Evolutionary conservation across 2,329 filamentous ascomycete genomes (phyloP), one percentile per base, ranked within the genome.

Genomic region (Epichloe festucae): DNA sequence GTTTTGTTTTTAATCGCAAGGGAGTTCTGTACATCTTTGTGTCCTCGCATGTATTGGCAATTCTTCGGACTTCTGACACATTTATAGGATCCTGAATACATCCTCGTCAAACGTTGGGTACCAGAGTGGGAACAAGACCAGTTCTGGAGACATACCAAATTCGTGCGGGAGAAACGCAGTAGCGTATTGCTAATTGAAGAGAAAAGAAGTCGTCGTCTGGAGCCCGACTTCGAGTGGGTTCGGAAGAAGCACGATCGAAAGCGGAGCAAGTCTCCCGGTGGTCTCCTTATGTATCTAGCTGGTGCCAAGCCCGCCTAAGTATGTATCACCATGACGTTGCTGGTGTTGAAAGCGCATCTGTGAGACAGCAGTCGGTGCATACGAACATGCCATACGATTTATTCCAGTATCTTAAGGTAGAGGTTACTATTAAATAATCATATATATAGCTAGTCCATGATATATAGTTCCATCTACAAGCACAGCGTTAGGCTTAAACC

Each of bases 21-120:
- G 27, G 10, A 31, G 3, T 31, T 31, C 27, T 31, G 27, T 10
- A 4, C 27, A 31, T 31, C 27, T 31, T 31, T 31, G 27, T 31
- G 27, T 31, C 10, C 27, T 31, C 27, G 10, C 27, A 31, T 31
- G 27, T 31, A 31, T 31, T 31, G 27, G 27, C 27, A 31, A 11
- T 31, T 7, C 17, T 41, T 1, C 19, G 6, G n/a, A 43, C 41
- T 31, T 15, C 49, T 34, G 43, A 44, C 47, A 17, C 12, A 31
- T 10, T 7, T 51, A 42, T 57, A 81, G 73, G 82, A 89, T 60
- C 75, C 79, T 17, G 80, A 85, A 46, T 89, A 80, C 58, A 72
- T 89, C 51, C 67, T 90, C 53, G 85, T 89, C 68, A 86, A 85
- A 66, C 75, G 81, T 52, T 87, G 80, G 79, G 80, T 89, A 49